phyloP scores from a whole-genome alignment of 768 basidiomycete species.

The Cystobasidium ongulense region DNA sequence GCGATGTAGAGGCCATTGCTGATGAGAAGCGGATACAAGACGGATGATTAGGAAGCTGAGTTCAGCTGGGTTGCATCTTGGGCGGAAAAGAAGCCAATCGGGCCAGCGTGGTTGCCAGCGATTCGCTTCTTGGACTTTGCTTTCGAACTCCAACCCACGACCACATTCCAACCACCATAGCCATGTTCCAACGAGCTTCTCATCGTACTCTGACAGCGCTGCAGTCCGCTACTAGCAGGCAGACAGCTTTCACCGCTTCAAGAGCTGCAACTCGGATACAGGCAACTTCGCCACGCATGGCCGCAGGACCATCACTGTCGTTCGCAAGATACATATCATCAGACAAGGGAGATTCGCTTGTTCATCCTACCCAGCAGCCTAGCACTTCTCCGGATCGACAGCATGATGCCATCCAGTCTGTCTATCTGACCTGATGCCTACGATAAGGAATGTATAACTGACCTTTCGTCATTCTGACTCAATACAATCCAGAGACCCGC shows the following conservation, averaged over 20 bases:
- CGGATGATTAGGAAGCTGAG: no score
- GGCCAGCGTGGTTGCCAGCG: not conserved
- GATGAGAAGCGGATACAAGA: not conserved
- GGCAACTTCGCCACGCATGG: not conserved
- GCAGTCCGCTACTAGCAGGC: not conserved
- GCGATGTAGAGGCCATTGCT: not conserved
- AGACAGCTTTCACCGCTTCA: not conserved
- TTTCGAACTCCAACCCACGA: not conserved
- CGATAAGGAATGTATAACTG: not conserved
- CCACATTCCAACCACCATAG: not conserved
- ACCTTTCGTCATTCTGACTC: not conserved
- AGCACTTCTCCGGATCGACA: constrained; percentile 8
- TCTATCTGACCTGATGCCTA: not conserved
- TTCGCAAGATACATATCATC: not conserved
- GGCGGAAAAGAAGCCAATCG: not conserved
- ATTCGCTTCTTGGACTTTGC: not conserved
- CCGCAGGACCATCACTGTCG: not conserved
- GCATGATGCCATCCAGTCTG: not conserved
- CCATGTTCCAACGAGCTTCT: not conserved
- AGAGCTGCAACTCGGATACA: not conserved
- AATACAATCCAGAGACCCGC: not conserved
- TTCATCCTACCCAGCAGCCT: not conserved
- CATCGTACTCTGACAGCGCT: not conserved
- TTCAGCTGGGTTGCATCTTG: no score
- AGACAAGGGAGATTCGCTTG: not conserved